A percentile compares a stretch with the other conserved stretches of the same genome.
Conservation (phyloP, 257 asterid species). For the Solanum megistacrolobum region DNA sequence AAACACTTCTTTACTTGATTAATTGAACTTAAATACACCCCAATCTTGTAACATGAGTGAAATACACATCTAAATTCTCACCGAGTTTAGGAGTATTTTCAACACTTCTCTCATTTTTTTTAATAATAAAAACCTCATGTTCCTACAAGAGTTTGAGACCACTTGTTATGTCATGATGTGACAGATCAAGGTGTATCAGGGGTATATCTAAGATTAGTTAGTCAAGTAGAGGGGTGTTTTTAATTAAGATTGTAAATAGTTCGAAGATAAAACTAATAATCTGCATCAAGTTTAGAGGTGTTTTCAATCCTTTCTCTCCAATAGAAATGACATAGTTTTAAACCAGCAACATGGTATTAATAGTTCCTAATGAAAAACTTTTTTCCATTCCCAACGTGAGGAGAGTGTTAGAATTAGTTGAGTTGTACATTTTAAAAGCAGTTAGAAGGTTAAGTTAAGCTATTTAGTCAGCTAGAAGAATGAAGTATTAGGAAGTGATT, state of each 20-base stretch:
- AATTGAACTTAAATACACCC: too few species aligned
- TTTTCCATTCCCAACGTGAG: background rate
- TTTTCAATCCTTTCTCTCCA: too few species aligned
- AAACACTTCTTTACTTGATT: too few species aligned
- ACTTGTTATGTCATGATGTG: background rate
- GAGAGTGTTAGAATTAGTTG: background rate
- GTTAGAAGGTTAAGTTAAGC: background rate
- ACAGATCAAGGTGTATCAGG: background rate
- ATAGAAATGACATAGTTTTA: background rate
- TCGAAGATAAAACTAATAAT: too few species aligned
- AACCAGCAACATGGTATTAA: background rate
- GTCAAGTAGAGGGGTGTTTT: background rate
- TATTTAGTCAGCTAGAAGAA: too few species aligned
- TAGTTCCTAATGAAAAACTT: background rate
- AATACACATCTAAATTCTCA: too few species aligned
- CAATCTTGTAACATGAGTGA: background rate
- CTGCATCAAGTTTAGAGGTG: too few species aligned
- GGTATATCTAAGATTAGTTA: background rate
- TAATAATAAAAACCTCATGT: too few species aligned
- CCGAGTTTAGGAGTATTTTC: background rate
- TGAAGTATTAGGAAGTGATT: background rate
- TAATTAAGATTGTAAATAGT: too few species aligned
- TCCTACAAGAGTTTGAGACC: background rate
- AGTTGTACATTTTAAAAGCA: background rate
- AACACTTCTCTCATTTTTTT: too few species aligned